Evolutionary conservation across 2,329 filamentous ascomycete genomes (phyloP).

Genomic region (Epichloe coenophiala): DNA sequence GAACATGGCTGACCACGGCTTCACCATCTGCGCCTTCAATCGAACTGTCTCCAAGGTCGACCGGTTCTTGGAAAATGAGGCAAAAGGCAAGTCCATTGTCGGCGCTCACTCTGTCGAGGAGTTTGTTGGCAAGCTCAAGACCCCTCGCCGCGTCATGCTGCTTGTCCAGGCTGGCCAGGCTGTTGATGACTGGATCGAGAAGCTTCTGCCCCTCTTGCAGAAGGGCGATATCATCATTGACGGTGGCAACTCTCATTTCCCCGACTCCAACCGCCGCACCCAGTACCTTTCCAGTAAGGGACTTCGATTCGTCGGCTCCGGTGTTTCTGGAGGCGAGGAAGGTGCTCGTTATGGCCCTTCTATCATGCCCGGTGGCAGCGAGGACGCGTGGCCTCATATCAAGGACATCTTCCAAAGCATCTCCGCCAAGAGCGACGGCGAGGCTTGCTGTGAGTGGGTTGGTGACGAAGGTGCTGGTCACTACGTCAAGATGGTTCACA

Average conservation of each 20-base stretch:
- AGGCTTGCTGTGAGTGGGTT: slow-evolving; percentile 99
- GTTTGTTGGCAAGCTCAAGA: slow-evolving; percentile 94
- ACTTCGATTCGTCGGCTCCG: slow-evolving; percentile 88
- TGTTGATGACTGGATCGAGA: slow-evolving; percentile 98
- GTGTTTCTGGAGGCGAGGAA: slow-evolving; percentile 98
- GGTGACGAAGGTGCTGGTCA: slow-evolving; percentile 98
- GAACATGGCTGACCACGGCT: slow-evolving; percentile 82
- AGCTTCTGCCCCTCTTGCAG: slow-evolving; percentile 71
- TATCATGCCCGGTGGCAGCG: slow-evolving; percentile 97
- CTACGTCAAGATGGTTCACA: slow-evolving; percentile 99
- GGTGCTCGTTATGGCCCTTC: slow-evolving; percentile 95
- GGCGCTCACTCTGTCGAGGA: slow-evolving; percentile 90
- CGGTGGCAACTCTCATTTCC: slow-evolving; percentile 96
- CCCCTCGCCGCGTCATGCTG: slow-evolving; percentile 91
- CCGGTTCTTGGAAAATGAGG: slow-evolving; percentile 79
- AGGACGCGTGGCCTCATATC: slow-evolving; percentile 94
- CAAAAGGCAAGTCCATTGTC: slow-evolving; percentile 89
- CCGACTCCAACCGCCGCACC: slow-evolving; percentile 95
- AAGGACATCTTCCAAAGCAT: slow-evolving; percentile 99
- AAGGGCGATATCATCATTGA: slow-evolving; percentile 97
- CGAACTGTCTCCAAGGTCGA: slow-evolving; percentile 98
- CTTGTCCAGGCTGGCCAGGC: slow-evolving; percentile 97
- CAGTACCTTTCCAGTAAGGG: slow-evolving; percentile 77
- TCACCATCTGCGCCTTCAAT: slow-evolving; percentile 98
- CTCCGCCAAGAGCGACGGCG: slow-evolving; percentile 90